Evolutionary conservation across 345 rosid species (phyloP).

Genomic region (Passiflora organensis): DNA sequence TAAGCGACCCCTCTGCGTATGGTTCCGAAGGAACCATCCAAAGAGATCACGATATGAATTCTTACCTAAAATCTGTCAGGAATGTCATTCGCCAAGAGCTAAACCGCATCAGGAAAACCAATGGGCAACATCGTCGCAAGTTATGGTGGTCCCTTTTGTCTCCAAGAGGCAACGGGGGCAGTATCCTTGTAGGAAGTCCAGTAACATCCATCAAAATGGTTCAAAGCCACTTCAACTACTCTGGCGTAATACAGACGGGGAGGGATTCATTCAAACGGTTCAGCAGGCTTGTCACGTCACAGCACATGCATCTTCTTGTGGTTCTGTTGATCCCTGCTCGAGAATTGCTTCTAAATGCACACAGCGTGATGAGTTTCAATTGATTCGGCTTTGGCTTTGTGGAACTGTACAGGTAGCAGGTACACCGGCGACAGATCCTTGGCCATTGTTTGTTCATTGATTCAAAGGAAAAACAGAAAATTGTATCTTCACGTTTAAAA

Average conservation of each 20-base stretch:
- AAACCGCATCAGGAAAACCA: conserved; percentile 53
- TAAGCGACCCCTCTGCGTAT: conserved; percentile 78
- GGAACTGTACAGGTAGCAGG: conserved; percentile 14
- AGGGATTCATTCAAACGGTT: conserved; percentile 62
- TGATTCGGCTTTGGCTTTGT: conserved; percentile 6
- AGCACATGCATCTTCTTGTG: conserved; percentile 77
- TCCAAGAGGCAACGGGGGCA: conserved; percentile 25
- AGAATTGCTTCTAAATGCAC: conserved; percentile 53
- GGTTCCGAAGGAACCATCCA: conserved; percentile 82
- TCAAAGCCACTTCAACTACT: conserved; percentile 42
- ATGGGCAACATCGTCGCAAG: conserved; percentile 49
- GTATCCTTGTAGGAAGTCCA: conserved; percentile 29
- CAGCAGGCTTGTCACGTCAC: conserved; percentile 68
- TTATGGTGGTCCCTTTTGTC: conserved; percentile 65
- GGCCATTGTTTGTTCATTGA: conserved; percentile 50
- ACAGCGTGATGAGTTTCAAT: conserved; percentile 33
- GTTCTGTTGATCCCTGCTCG: conserved; percentile 65
- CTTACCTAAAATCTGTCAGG: conserved; percentile 64
- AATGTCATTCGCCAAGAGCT: conserved; percentile 65
- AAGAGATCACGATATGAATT: conserved; percentile 88
- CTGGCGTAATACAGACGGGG: conserved; percentile 56
- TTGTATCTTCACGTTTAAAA: too few species aligned
- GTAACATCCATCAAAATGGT: conserved; percentile 19
- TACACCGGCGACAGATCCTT: too few species aligned
- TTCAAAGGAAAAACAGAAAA: not conserved